Evolutionary conservation across 106 monocot genomes (phyloP), one percentile per base, ranked within the genome.

Genomic region (Cymbidium sinense): DNA sequence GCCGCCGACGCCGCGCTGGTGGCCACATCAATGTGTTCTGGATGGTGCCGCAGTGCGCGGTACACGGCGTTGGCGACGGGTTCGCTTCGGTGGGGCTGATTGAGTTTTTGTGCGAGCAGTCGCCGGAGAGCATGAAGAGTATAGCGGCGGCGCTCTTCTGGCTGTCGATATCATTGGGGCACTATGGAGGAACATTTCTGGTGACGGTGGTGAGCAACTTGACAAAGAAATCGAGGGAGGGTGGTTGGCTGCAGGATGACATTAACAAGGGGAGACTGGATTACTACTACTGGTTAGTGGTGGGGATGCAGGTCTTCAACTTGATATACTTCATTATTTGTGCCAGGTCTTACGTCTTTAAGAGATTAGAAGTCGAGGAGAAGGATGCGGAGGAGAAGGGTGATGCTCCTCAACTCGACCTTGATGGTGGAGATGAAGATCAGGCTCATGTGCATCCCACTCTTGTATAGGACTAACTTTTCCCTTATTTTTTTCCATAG

Each of bases 101-200:
- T 81, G 90, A 93, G 83, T 93, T 93, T n/a, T 51, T 88, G 15
- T 90, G 88, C 75, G 88, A 93, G 67, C 90, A 93, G 80, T 78
- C 90, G 27, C 90, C 93, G 18, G 93, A 93, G 81, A 90, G 93
- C 85, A 90, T 90, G 90, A 73, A 88, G 39, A 93, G 93, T 81
- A 88, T 80, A 0, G 86, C 86, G 3, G 73, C 84, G 15, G 93
- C 88, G 19, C 83, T 93, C 41, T 90, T 81, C 79, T 90, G 88
- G 85, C 81, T 93, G 1, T 80, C 93, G 1, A 41, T 72, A 20
- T 84, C 90, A 1, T 61, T 86, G 6, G 93, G 93, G 39, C 84
- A 76, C 75, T 92, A 89, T 41, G 31, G 81, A 73, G 89, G 91
- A 1, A 89, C 89, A 0, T 41, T 79, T 30, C 25, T 92, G 50